Percentiles rank a stretch among this genome's conserved stretches.
These are phyloP conservation scores for Trichoderma hamatum DNA, from an alignment of 2,329 filamentous ascomycete species.

Conservation along the genomic window DNA sequence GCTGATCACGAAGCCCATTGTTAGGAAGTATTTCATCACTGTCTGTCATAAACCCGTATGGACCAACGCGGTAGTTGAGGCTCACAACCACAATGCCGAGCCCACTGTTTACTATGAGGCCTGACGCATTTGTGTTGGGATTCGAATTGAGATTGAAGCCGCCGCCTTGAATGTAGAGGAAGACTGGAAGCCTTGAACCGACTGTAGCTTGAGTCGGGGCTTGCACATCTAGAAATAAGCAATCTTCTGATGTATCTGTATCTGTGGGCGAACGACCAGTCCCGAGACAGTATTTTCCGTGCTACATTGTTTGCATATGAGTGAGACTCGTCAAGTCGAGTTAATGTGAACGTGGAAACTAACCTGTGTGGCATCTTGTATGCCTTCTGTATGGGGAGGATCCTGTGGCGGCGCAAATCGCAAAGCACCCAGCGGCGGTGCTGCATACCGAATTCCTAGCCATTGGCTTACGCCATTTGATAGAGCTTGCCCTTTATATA, in stretches of 20 bases:
- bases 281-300: constrained; percentile 35
- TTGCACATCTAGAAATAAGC: constrained; percentile 68
- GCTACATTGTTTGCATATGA: constrained; percentile 13
- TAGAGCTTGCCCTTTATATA: constrained; percentile 61
- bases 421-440: constrained; percentile 65
- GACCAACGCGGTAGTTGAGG: constrained; percentile 76
- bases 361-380: constrained; percentile 60
- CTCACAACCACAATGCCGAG: constrained; percentile 68
- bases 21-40: constrained; percentile 62
- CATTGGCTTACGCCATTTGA: constrained; percentile 67
- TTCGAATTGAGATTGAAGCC: constrained; percentile 58
- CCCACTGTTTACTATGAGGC: constrained; percentile 60
- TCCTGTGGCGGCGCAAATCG: constrained; percentile 70
- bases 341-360: constrained; percentile 22
- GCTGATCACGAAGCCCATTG: constrained; percentile 71
- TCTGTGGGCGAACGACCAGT: constrained; percentile 35
- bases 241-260: constrained; percentile 59
- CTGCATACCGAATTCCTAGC: constrained; percentile 76
- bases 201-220: constrained; percentile 57
- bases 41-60: constrained; percentile 71
- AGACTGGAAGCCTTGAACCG: constrained; percentile 63
- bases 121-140: constrained; percentile 61
- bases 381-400: constrained; percentile 50
- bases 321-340: not conserved
- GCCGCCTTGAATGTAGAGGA: constrained; percentile 61